Conservation (phyloP, 306 rosid genomes). For the Malus fusca region DNA sequence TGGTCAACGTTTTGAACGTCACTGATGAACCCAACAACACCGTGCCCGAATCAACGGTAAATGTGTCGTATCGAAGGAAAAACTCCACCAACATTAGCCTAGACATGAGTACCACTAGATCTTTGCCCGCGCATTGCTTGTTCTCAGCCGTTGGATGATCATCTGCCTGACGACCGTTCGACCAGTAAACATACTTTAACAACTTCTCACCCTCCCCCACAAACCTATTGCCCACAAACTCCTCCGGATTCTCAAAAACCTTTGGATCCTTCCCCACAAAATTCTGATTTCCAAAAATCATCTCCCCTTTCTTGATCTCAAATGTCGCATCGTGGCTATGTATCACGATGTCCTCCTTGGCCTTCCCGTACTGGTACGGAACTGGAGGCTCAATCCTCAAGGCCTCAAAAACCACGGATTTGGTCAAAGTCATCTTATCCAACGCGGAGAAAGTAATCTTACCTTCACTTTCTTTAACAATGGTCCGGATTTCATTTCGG, state of each 20-base stretch:
- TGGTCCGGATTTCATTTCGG: constrained; percentile 45
- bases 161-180: constrained; percentile 55
- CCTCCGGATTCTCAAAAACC: constrained; percentile 40
- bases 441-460: constrained; percentile 27
- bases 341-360: constrained; percentile 53
- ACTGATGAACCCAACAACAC: constrained; percentile 34
- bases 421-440: constrained; percentile 50
- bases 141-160: constrained; percentile 38
- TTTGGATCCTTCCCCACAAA: constrained; percentile 58
- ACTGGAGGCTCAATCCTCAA: constrained; percentile 71
- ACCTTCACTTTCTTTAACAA: constrained; percentile 28
- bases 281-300: constrained; percentile 67
- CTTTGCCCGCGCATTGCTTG: constrained; percentile 51
- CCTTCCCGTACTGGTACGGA: constrained; percentile 60
- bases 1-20: constrained; percentile 36
- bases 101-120: constrained; percentile 43
- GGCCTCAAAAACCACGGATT: constrained; percentile 53
- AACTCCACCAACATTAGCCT: constrained; percentile 55
- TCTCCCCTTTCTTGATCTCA: constrained; percentile 65
- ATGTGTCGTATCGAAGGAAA: constrained; percentile 51
- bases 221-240: constrained; percentile 35
- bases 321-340: constrained; percentile 46
- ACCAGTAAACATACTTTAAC: constrained; percentile 51
- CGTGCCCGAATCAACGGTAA: constrained; percentile 21
- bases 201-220: constrained; percentile 32